Evolutionary conservation across 2,329 filamentous ascomycete species (phyloP), one percentile per base, ranked within the genome.

Genomic region (Pseudogymnoascus sp.): DNA sequence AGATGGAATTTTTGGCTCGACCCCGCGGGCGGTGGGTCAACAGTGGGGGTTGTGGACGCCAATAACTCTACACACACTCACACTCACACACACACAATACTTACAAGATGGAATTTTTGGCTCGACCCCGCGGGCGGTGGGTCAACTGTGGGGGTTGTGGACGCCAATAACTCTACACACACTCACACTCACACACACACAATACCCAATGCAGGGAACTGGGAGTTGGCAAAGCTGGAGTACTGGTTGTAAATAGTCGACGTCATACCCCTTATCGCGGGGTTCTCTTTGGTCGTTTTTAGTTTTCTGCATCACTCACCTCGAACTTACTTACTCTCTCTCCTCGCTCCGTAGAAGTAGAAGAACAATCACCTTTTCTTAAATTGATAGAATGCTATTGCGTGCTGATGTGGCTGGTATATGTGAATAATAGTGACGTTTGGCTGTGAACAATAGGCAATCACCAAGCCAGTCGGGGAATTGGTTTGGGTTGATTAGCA

Each of bases 211-310:
- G 49, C 49, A 55, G 49, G 49, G 49, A 55, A 55, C 49, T 55
- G 49, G 29, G 43, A 49, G 43, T 49, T 49, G 21, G 43, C 43
- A 49, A 49, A 49, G 26, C 12, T 43, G 43, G 43, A 49, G 43
- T 33, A 33, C 29, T 33, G 49, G 49, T 33, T 55, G 49, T 55
- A 55, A 33, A 55, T 55, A 55, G 49, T 55, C 49, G 49, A 55
- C 49, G 49, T 55, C 49, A 55, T 55, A 55, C 49, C 29, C 49
- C 49, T 33, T 55, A 55, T 55, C 49, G 49, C 49, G 49, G 49
- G 49, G 49, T 33, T 35, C 29, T 55, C 29, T 55, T 55, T 55
- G 29, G 49, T 55, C 16, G 49, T 55, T 55, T 52, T 55, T 55
- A 33, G 45, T 55, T 33, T 55, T 55, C 49, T 55, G 29, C 49